phyloP scores from a whole-genome alignment of 2,329 filamentous ascomycete species.

The Pseudogymnoascus sp. region DNA sequence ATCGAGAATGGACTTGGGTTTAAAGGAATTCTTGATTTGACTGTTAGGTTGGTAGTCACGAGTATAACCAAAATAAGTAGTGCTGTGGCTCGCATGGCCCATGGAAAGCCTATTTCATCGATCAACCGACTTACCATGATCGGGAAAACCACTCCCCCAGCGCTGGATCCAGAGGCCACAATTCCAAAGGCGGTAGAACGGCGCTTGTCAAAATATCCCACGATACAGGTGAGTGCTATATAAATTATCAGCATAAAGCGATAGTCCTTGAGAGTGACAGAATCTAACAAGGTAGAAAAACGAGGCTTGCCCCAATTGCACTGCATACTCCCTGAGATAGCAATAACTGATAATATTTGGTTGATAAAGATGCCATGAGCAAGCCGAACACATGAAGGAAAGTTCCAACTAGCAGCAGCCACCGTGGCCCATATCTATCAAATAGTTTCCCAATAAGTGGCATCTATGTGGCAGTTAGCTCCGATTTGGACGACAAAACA shows the following conservation, averaged over 20 bases:
- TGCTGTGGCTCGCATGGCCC: constrained; percentile 45
- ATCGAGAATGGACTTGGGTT: constrained; percentile 23
- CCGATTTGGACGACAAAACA: background rate
- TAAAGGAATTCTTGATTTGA: constrained; percentile 39
- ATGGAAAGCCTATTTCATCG: constrained; percentile 40
- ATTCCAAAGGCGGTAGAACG: constrained; percentile 37
- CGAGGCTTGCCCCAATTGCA: constrained; percentile 33
- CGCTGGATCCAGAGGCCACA: constrained; percentile 36
- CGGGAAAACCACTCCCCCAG: constrained; percentile 49
- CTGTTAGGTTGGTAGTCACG: constrained; percentile 38
- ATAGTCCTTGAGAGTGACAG: background rate
- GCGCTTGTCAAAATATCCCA: constrained; percentile 19
- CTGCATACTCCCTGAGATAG: constrained; percentile 34
- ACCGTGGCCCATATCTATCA: constrained; percentile 52
- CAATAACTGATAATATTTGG: constrained; percentile 31
- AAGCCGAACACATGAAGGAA: constrained; percentile 29
- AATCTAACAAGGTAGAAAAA: constrained; percentile 22
- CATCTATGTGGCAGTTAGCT: background rate
- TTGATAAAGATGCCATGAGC: constrained; percentile 30
- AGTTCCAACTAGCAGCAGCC: constrained; percentile 34
- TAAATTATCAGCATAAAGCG: constrained; percentile 22
- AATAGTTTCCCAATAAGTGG: constrained; percentile 48
- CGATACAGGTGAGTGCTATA: constrained; percentile 29
- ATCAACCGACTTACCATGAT: constrained; percentile 50
- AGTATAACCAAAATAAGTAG: constrained; percentile 47